These are phyloP conservation scores for Apiospora kogelbergensis DNA, from an alignment of 2,329 filamentous ascomycete genomes.

Conservation along the genomic window DNA sequence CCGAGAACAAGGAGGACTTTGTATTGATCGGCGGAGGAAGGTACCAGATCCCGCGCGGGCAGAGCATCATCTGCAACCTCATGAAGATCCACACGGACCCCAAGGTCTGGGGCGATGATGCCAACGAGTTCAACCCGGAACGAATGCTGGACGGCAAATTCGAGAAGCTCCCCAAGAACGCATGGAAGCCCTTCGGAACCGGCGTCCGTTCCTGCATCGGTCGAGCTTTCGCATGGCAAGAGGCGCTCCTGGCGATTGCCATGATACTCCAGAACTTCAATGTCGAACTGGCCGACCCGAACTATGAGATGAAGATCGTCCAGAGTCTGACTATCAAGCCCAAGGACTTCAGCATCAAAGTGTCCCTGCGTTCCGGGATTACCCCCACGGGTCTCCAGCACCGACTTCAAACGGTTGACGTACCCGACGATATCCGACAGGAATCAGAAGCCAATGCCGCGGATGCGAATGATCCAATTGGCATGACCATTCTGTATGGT, in stretches of 20 bases:
- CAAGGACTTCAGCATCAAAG: conserved; percentile 62
- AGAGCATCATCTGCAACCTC: conserved; percentile 50
- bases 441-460: conserved; percentile 7
- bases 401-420: conserved; percentile 18
- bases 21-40: conserved; percentile 59
- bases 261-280: conserved; percentile 63
- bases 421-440: conserved; percentile 19
- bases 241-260: conserved; percentile 59
- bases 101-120: conserved; percentile 63
- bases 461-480: conserved; percentile 14
- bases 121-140: conserved; percentile 66
- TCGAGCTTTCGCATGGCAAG: conserved; percentile 73
- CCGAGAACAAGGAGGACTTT: conserved; percentile 64
- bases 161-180: conserved; percentile 59
- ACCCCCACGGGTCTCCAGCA: conserved; percentile 28
- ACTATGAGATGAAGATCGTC: conserved; percentile 32
- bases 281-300: conserved; percentile 56
- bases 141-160: conserved; percentile 72
- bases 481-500: conserved; percentile 54
- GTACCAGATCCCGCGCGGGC: conserved; percentile 55
- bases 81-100: conserved; percentile 61
- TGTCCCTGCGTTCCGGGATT: conserved; percentile 48
- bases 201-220: conserved; percentile 72
- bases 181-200: conserved; percentile 75
- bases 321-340: conserved; percentile 63